Base-by-base conservation (phyloP, 1,284 basidiomycete genomes). In the Leccinum laetum region DNA sequence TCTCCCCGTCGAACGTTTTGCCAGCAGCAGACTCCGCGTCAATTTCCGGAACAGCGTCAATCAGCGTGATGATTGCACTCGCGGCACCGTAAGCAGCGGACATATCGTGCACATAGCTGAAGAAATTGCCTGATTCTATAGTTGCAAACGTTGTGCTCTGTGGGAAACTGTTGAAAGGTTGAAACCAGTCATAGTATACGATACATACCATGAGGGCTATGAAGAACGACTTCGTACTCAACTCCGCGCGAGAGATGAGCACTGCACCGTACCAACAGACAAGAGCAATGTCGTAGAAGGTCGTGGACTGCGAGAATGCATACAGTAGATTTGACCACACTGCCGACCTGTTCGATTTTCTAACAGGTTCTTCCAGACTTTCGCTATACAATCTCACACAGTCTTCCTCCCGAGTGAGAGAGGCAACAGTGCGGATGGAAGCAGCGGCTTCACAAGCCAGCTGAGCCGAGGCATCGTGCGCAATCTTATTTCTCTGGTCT, bases 21-120 rank as follows among this genome's bases (percentile, higher is more conserved):
- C 96, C 96, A 61, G 90, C 89, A 0, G 82, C 79, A 1, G 89
- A 91, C 72, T 93, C 87, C 1, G 92, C 86, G 71, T 98, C 95
- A 67, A 98, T 93, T 71, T 94, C 89, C 13, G 92, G 90, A 6
- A 78, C 77, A 35, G 88, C 86, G 74, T 99, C 96, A 16, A 97
- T 77, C 9, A 98, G 79, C 61, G 83, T 85, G 79, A 98, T 83
- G 69, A 96, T 89, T 62, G 91, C 86, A 26, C 88, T 86, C 0
- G 87, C 93, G 0, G 96, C 91, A 32, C 90, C 85, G 72, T 89
- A 89, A 39, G 96, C 96, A 2, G 92, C 92, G 4, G 93, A 95
- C 58, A 98, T 87, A 75, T 99, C 97, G 18, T 96, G 96, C 2
- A 96, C 96, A 75, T 94, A 98, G 13, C 88, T 86, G 81, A 98